These are phyloP conservation scores for Termitomyces sp. DNA, from an alignment of 768 basidiomycete genomes.

Conservation along the genomic window DNA sequence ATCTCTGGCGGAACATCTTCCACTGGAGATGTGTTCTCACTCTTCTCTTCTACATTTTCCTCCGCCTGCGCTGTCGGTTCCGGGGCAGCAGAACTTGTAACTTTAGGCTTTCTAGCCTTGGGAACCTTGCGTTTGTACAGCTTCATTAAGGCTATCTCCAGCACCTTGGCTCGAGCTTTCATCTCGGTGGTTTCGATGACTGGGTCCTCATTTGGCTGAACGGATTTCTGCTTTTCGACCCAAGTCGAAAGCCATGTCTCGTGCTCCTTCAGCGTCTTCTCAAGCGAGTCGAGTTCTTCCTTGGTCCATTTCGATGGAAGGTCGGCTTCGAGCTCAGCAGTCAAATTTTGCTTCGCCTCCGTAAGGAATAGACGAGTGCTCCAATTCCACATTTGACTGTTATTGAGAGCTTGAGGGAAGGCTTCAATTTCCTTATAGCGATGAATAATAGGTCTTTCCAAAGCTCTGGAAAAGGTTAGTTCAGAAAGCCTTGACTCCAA, in stretches of 20 bases:
- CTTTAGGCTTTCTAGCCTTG: slow-evolving; percentile 53
- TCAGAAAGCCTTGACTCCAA: slow-evolving; percentile 6
- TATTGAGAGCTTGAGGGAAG: slow-evolving; percentile 80
- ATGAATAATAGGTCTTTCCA: slow-evolving; percentile 80
- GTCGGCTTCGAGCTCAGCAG: slow-evolving; percentile 54
- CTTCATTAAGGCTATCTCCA: slow-evolving; percentile 73
- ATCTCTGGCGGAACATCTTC: slow-evolving; percentile 9
- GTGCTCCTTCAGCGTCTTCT: slow-evolving; percentile 72
- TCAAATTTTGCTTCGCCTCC: slow-evolving; percentile 74
- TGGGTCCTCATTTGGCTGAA: slow-evolving; percentile 75
- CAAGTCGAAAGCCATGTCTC: slow-evolving; percentile 80
- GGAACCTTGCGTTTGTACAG: slow-evolving; percentile 67
- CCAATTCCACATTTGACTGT: slow-evolving; percentile 86
- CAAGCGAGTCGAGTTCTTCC: slow-evolving; percentile 81
- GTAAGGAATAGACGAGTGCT: slow-evolving; percentile 80
- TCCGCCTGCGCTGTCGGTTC: slow-evolving; percentile 17
- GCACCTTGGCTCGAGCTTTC: slow-evolving; percentile 73
- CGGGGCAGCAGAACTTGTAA: slow-evolving; percentile 24
- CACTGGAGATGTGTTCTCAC: slow-evolving; percentile 2
- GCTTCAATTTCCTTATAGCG: slow-evolving; percentile 88
- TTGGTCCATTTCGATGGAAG: slow-evolving; percentile 77
- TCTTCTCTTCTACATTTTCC: slow-evolving; percentile 2
- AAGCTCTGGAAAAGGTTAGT: slow-evolving; percentile 37
- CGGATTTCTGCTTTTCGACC: slow-evolving; percentile 78
- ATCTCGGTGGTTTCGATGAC: slow-evolving; percentile 85